phyloP scores from a whole-genome alignment of 2,329 filamentous ascomycete species.

The Hymenoscyphus occultus region DNA sequence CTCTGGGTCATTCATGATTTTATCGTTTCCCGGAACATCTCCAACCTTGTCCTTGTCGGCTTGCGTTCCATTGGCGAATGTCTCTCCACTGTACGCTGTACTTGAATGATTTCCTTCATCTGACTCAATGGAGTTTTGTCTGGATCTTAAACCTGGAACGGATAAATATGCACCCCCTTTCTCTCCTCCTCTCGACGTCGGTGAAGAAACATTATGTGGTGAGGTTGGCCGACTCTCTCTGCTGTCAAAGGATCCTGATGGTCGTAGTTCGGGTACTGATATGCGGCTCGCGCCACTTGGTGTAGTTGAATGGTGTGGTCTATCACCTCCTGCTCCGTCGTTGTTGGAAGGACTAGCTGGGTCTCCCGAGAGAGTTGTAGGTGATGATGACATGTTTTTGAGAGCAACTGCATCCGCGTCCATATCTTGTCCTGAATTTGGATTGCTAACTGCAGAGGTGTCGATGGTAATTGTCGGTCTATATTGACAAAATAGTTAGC shows the following conservation, averaged over 20 bases:
- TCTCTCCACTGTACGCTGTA: constrained; percentile 39
- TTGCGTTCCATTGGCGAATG: constrained; percentile 45
- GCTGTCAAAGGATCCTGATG: constrained; percentile 56
- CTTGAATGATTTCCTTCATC: constrained; percentile 52
- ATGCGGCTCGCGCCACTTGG: constrained; percentile 31
- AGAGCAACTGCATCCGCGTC: constrained; percentile 36
- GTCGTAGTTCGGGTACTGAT: constrained; percentile 47
- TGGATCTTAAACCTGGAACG: constrained; percentile 60
- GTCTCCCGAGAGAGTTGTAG: constrained; percentile 34
- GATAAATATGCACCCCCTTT: constrained; percentile 53
- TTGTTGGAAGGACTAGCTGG: constrained; percentile 38
- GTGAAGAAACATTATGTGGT: constrained; percentile 66
- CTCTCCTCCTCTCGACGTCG: constrained; percentile 51
- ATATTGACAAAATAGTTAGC: constrained; percentile 9
- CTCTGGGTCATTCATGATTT: constrained; percentile 51
- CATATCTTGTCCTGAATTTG: constrained; percentile 33
- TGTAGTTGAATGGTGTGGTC: constrained; percentile 27
- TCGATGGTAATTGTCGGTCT: constrained; percentile 55
- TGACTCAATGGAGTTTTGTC: constrained; percentile 64
- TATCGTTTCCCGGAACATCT: constrained; percentile 39
- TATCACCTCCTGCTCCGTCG: constrained; percentile 30
- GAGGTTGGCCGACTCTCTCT: constrained; percentile 61
- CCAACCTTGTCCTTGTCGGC: constrained; percentile 41
- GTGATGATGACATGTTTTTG: constrained; percentile 38
- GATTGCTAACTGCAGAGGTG: constrained; percentile 49